Evolutionary conservation across 208 protist species (phyloP).

Genomic region (Trypanosoma boissoni): DNA sequence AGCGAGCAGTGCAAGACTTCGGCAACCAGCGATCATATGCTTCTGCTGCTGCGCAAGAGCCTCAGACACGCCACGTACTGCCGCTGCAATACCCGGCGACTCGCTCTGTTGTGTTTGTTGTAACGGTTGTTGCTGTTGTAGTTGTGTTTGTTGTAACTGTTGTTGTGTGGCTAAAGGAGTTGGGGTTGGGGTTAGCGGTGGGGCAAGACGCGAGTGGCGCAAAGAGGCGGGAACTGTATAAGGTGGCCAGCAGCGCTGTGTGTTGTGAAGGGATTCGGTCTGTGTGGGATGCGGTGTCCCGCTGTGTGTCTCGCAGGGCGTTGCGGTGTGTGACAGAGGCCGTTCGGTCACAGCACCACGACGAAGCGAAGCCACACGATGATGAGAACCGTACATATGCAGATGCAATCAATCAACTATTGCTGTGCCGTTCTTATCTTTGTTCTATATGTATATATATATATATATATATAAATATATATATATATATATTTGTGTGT

Average conservation of each 20-base stretch:
- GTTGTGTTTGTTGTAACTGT: neutral
- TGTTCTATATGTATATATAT: neutral
- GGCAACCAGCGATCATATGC: slow-evolving; percentile 1
- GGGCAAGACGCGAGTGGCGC: slow-evolving; percentile 3
- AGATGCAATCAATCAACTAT: neutral
- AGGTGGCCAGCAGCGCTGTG: too few species aligned
- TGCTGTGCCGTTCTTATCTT: neutral
- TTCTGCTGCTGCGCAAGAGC: slow-evolving; percentile 9
- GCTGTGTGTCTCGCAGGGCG: neutral
- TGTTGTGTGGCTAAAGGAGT: slow-evolving; percentile 2
- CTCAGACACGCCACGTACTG: neutral
- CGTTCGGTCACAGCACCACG: neutral
- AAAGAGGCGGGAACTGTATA: slow-evolving; percentile 7
- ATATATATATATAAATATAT: neutral
- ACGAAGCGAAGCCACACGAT: slow-evolving; percentile 23
- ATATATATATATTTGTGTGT: neutral
- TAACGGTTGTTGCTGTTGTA: neutral
- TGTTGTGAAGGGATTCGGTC: too few species aligned
- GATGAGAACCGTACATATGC: slow-evolving; percentile 21
- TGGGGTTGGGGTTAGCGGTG: neutral
- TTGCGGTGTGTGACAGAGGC: neutral
- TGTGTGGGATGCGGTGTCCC: neutral
- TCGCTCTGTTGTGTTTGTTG: neutral
- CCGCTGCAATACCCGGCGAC: neutral
- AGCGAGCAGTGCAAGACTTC: slow-evolving; percentile 14